These are phyloP conservation scores for Balakata baccata DNA, from an alignment of 345 rosid species.

Conservation along the genomic window DNA sequence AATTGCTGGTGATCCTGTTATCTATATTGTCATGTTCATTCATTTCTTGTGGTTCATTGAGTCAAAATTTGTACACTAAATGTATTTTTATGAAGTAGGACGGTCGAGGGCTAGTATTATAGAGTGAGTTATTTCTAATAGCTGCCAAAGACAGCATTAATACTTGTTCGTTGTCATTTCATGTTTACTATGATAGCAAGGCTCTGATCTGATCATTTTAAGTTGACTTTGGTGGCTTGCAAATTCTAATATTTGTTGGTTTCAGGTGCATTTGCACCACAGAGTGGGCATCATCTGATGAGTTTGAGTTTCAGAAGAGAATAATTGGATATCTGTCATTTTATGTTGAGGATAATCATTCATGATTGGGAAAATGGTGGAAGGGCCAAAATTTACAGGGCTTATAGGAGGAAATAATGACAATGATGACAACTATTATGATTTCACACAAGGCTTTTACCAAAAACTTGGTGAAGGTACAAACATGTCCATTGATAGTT, in stretches of 20 bases:
- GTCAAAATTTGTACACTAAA: not conserved
- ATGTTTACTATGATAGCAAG: not conserved
- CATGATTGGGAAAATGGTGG: conserved; percentile 53
- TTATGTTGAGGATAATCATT: conserved; percentile 21
- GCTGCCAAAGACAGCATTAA: not conserved
- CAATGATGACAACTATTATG: conserved; percentile 46
- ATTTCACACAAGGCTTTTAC: conserved; percentile 53
- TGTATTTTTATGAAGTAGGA: not conserved
- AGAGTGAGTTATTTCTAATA: not conserved
- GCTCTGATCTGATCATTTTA: not conserved
- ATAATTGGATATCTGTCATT: conserved; percentile 14
- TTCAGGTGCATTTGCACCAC: not conserved
- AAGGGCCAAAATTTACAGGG: conserved; percentile 50
- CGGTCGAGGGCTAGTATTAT: not conserved
- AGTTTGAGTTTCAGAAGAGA: conserved; percentile 11
- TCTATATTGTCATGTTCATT: not conserved
- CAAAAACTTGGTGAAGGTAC: conserved; percentile 64
- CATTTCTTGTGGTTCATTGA: not conserved
- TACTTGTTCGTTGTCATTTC: not conserved
- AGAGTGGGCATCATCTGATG: conserved; percentile 8
- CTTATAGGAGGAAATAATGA: conserved; percentile 47
- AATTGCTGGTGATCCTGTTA: not conserved
- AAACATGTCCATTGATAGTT: conserved; percentile 63
- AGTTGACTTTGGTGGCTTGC: not conserved
- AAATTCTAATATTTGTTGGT: not conserved